phyloP scores from a whole-genome alignment of 2,329 filamentous ascomycete species.

The Botrytis cinerea region DNA sequence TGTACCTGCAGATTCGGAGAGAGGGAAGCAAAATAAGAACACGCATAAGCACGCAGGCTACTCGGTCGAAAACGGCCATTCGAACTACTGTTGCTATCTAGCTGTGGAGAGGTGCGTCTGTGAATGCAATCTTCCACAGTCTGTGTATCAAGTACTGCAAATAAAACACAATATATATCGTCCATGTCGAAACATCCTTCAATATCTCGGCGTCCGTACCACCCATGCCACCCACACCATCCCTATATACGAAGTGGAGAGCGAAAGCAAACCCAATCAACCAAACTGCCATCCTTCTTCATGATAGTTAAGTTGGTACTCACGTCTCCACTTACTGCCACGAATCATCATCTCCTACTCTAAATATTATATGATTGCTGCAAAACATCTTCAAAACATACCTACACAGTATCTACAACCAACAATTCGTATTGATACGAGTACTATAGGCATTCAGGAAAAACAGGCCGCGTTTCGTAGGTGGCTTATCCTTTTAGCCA shows the following conservation, averaged over 20 bases:
- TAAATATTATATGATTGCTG: background rate
- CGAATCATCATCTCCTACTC: background rate
- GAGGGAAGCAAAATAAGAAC: background rate
- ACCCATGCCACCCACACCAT: background rate
- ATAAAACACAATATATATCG: background rate
- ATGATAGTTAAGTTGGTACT: background rate
- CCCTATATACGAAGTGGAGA: background rate
- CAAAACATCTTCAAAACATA: too few relatives aligned
- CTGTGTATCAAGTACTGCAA: background rate
- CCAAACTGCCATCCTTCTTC: background rate
- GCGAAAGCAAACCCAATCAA: background rate
- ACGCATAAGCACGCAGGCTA: background rate
- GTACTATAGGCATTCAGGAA: background rate
- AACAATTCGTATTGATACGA: background rate
- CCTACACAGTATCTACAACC: background rate
- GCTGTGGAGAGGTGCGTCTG: background rate
- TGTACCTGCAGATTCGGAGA: slow-evolving; percentile 3
- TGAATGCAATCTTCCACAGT: background rate
- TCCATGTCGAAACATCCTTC: background rate
- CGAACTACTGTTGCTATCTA: background rate
- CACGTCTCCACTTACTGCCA: background rate
- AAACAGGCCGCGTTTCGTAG: background rate
- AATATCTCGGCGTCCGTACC: background rate
- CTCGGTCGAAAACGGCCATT: background rate
- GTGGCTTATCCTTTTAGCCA: background rate